A percentile compares a stretch with the other conserved stretches of the same genome.
Conservation (phyloP, 495 filamentous ascomycete species). For the Hypoxylon crocopeplum region DNA sequence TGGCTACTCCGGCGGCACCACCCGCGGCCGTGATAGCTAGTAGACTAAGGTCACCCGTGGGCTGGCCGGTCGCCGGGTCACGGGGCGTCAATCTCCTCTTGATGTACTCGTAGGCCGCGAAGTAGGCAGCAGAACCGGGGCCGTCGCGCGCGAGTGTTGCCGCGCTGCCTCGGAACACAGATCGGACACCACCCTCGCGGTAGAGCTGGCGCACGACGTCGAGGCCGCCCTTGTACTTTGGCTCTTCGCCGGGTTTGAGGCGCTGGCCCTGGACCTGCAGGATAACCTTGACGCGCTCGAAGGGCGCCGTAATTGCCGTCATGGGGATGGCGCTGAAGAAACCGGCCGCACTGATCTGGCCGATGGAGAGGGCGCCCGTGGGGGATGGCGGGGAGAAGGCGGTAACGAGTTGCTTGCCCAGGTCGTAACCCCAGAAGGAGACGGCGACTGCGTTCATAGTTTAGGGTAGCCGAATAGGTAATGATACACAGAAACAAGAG, state of each 20-base stretch:
- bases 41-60: conserved; percentile 76
- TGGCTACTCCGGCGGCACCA: conserved; percentile 90
- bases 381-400: conserved; percentile 68
- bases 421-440: conserved; percentile 98
- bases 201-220: conserved; percentile 98
- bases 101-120: conserved; percentile 94
- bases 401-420: conserved; percentile 87
- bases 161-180: conserved; percentile 86
- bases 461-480: not conserved
- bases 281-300: conserved; percentile 98
- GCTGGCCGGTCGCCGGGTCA: conserved; percentile 74
- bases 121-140: conserved; percentile 92
- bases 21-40: conserved; percentile 85
- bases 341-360: conserved; percentile 87
- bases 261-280: conserved; percentile 98
- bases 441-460: conserved; percentile 74
- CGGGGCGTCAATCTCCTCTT: conserved; percentile 87
- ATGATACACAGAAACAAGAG: not conserved
- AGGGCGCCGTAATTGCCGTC: conserved; percentile 96
- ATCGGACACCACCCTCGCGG: conserved; percentile 85
- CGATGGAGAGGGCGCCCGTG: conserved; percentile 74
- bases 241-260: conserved; percentile 86
- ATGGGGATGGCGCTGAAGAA: conserved; percentile 99
- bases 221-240: conserved; percentile 84
- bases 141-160: conserved; percentile 95